Evolutionary conservation across 192 early-diverging fungal species (phyloP), one percentile per base, ranked within the genome.

Genomic region (Coemansia sp.): DNA sequence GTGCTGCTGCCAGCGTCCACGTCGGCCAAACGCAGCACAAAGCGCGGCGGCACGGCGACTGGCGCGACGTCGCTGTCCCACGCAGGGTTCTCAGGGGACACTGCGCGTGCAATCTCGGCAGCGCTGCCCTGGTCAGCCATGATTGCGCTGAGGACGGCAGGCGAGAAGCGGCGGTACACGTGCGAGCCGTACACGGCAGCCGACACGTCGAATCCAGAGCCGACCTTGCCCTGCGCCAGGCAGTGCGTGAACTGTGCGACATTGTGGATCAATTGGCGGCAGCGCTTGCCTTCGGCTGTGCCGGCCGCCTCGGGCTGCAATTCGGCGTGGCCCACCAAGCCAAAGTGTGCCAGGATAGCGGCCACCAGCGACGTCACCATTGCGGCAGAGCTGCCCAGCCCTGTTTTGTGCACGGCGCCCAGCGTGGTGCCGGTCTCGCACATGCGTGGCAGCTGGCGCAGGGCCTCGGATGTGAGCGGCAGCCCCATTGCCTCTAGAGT

Each of bases 211-310:
- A 99, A 99, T 10, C 97, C 97, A 37, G 83, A 87, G 2, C 97
- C 97, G 35, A 99, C 85, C 60, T 99, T 99, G 40, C 97, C 97
- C 56, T 99, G 97, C n/a, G 97, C 95, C 20, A 92, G 64, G 55
- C 97, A 96, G 77, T 99, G 97, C 11, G 84, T 81, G 51, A 87
- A 83, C 72, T 99, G 97, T 0, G 97, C 87, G 3, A 86, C 46
- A 51, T 93, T 92, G 69, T 99, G 92, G 6, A 93, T 79, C 17
- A 92, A 73, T 14, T 52, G 50, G 45, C 60, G 33, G 60, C 79
- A 78, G 2, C 42, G 24, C 38, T 25, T 18, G 2, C 46, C 8
- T 23, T 50, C 23, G 2, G 36, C 17, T 3, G 59, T 52, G 27
- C 24, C 40, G 15, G 34, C 35, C 18, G 37, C 39, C 30, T 24